Conservation (phyloP, 495 filamentous ascomycete species). For the Aspergillus bridgeri region DNA sequence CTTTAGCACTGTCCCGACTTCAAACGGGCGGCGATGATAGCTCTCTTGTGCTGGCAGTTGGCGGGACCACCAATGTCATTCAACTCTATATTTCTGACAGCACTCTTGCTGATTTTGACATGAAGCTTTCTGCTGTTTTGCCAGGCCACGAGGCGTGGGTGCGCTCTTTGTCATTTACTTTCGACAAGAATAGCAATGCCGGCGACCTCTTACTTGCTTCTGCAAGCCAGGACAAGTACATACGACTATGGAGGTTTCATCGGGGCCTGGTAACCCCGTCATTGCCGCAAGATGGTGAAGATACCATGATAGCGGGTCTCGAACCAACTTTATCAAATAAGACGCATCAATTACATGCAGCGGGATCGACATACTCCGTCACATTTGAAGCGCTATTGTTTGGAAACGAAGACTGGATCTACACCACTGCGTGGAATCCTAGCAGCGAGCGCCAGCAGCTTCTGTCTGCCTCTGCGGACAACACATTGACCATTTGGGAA, state of each 20-base stretch:
- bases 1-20: constrained; percentile 62
- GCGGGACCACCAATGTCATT: constrained; percentile 73
- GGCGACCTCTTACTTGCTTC: constrained; percentile 83
- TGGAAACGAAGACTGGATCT: constrained; percentile 98
- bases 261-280: constrained; percentile 49
- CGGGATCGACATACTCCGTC: constrained; percentile 61
- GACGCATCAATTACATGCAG: constrained; percentile 65
- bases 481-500: constrained; percentile 90
- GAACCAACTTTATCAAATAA: constrained; percentile 75
- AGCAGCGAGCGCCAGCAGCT: constrained; percentile 59
- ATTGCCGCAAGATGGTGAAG: constrained; percentile 37
- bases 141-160: constrained; percentile 96
- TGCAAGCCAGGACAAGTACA: constrained; percentile 95
- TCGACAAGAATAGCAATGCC: constrained; percentile 50
- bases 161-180: constrained; percentile 72
- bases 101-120: constrained; percentile 38
- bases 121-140: constrained; percentile 73
- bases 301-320: constrained; percentile 58
- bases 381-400: constrained; percentile 94
- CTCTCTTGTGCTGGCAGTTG: constrained; percentile 67
- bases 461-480: constrained; percentile 90
- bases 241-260: constrained; percentile 87
- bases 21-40: constrained; percentile 43
- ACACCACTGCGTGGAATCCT: constrained; percentile 73
- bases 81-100: constrained; percentile 67